Base-by-base conservation (phyloP, 2,329 filamentous ascomycete species). In the Geosmithia morbida region DNA sequence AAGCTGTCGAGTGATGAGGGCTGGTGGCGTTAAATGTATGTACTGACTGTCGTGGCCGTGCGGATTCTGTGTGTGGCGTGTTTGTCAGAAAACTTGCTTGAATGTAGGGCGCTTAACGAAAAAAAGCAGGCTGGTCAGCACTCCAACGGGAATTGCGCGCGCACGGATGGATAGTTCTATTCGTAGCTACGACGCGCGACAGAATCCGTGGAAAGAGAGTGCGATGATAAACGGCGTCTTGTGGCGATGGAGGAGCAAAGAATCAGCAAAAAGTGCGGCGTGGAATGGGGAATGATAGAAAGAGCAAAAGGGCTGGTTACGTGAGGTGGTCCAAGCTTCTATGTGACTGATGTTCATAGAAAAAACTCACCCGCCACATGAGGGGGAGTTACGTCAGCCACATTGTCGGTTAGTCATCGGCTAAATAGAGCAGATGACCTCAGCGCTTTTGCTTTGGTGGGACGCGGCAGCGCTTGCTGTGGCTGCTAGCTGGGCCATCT, bases 351-450 rank as follows among this genome's bases (percentile, higher is more conserved):
- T 43, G 19, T 26, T 8, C 7, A 10, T n/a, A 42, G 19, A 26
- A 43, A 43, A 7, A 7, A 10, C 13, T 22, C 41, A 43, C 8
- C 2, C 7, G 41, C 41, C 41, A 43, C 18, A 43, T 20, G 13
- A 43, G 18, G 41, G 18, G 18, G 41, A 43, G 7, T 16, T 22
- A 10, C 19, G 11, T 3, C 33, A 48, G 46, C 45, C 37, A 41
- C 45, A 46, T 33, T 13, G 11, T 14, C 51, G 53, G 53, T n/a
- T 49, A 22, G 50, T 49, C 39, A 14, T 43, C 51, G 53, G 51
- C 29, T 51, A 39, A 52, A 49, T 33, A 10, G 17, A 8, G 6
- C 14, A 22, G 44, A 49, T 47, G 40, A 51, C 47, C 39, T 49
- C 41, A 47, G 47, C 48, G 39, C 39, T 26, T 37, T 37, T 37